Evolutionary conservation across 176 grass and related monocot species (phyloP).

Genomic region (Oryza coarctata): DNA sequence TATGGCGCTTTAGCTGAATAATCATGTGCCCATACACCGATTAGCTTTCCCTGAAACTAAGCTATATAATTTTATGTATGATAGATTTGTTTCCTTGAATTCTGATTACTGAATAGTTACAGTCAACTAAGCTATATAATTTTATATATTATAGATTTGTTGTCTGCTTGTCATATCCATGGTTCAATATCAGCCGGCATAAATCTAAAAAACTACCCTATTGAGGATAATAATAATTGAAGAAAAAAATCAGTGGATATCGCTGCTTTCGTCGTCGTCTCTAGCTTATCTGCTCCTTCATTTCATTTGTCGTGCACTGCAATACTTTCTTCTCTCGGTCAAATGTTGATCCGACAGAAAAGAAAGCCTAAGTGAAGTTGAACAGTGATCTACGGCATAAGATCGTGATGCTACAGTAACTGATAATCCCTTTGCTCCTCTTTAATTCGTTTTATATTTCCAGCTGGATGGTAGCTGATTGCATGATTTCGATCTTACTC

Average conservation of each 20-base stretch:
- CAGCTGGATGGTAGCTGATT: background rate
- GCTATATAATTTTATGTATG: too few species aligned
- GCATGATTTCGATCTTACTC: constrained; percentile 16
- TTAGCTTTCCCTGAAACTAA: constrained; percentile 16
- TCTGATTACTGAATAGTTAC: background rate
- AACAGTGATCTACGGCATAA: constrained; percentile 30
- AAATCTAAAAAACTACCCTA: constrained; percentile 23
- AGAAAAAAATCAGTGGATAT: background rate
- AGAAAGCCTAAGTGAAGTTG: constrained; percentile 29
- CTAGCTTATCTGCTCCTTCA: background rate
- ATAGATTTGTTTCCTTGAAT: too few species aligned
- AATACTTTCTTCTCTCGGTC: constrained; percentile 24
- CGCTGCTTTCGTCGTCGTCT: constrained; percentile 14
- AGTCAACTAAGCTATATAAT: constrained; percentile 9
- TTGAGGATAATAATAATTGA: constrained; percentile 22
- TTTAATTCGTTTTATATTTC: constrained; percentile 10
- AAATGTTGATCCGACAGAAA: constrained; percentile 37
- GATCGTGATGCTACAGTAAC: background rate
- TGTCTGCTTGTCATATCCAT: constrained; percentile 31
- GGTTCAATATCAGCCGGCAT: constrained; percentile 1
- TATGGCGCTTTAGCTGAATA: background rate
- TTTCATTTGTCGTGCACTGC: constrained; percentile 25
- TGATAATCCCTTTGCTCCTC: constrained; percentile 26
- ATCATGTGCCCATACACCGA: background rate
- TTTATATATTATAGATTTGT: constrained; percentile 32